Conservation (phyloP, 345 rosid genomes). For the Syzygium jambos region DNA sequence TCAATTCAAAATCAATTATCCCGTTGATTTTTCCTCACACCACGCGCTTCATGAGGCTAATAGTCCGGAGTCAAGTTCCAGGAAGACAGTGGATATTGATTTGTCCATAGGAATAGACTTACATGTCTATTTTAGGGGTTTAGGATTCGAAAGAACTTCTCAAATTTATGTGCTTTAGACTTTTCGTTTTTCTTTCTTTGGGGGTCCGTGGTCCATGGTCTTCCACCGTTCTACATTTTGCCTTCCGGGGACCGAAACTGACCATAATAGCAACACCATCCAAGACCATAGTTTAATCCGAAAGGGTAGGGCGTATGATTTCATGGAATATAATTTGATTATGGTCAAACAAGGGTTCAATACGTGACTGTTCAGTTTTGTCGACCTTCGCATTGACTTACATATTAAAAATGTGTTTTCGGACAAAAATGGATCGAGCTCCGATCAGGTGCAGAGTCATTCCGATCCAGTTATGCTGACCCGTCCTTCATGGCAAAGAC, state of each 20-base stretch:
- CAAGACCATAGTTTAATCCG: not conserved
- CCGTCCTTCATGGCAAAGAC: not conserved
- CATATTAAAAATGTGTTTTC: not conserved
- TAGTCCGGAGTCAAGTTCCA: not conserved
- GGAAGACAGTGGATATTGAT: not conserved
- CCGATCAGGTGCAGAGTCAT: not conserved
- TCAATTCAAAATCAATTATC: not conserved
- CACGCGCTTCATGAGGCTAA: not conserved
- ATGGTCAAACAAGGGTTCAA: not conserved
- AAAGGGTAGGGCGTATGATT: not conserved
- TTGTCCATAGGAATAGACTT: not conserved
- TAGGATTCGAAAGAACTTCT: not conserved
- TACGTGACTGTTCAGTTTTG: not conserved
- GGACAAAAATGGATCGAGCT: not conserved
- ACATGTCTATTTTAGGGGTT: not conserved
- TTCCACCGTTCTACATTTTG: not conserved
- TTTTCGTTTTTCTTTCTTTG: not conserved
- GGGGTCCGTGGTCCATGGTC: not conserved
- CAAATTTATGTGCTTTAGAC: not conserved
- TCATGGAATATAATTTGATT: not conserved
- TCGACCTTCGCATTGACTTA: not conserved
- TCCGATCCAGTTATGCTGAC: not conserved
- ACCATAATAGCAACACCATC: not conserved
- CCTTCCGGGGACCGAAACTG: not conserved
- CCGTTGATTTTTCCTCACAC: not conserved